Conservation (phyloP, 768 basidiomycete genomes). For the Austroboletus festivus region DNA sequence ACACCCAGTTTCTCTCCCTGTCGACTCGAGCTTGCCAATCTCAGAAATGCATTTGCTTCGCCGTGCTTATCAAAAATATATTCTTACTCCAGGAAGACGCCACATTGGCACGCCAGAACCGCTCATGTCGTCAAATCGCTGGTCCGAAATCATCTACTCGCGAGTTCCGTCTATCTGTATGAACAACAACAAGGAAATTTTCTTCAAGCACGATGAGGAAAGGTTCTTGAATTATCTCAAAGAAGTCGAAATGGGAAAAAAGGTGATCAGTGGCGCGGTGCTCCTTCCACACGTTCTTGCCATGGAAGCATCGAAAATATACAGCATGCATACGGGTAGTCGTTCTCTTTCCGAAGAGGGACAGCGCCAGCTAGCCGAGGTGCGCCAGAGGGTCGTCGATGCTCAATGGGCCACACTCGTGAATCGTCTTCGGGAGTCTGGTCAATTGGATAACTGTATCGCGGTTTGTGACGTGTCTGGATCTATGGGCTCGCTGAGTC, state of each 20-base stretch:
- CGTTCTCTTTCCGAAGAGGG: constrained; percentile 16
- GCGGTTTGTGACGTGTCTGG: constrained; percentile 76
- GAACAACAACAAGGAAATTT: constrained; percentile 51
- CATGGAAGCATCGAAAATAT: constrained; percentile 30
- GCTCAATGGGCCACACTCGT: constrained; percentile 68
- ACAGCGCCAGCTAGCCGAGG: constrained; percentile 31
- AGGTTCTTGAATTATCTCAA: constrained; percentile 59
- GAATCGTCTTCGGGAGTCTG: constrained; percentile 47
- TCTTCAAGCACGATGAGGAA: constrained; percentile 55
- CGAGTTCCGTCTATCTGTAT: constrained; percentile 64
- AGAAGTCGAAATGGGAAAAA: constrained; percentile 53
- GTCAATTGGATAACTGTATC: constrained; percentile 56
- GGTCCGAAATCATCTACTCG: constrained; percentile 54
- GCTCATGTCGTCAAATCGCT: constrained; percentile 58
- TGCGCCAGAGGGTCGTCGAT: constrained; percentile 47
- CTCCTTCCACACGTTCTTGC: constrained; percentile 64
- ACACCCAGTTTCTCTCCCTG: constrained; percentile 15
- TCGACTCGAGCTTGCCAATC: constrained; percentile 31
- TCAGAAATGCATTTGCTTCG: constrained; percentile 45
- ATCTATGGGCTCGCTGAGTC: too few species aligned
- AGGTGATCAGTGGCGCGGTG: constrained; percentile 61
- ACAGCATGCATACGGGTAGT: neutral
- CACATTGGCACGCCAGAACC: constrained; percentile 49
- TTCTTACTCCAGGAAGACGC: constrained; percentile 56
- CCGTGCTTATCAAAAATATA: constrained; percentile 54